Base-by-base conservation (phyloP, 257 asterid genomes). In the Penstemon barbatus region DNA sequence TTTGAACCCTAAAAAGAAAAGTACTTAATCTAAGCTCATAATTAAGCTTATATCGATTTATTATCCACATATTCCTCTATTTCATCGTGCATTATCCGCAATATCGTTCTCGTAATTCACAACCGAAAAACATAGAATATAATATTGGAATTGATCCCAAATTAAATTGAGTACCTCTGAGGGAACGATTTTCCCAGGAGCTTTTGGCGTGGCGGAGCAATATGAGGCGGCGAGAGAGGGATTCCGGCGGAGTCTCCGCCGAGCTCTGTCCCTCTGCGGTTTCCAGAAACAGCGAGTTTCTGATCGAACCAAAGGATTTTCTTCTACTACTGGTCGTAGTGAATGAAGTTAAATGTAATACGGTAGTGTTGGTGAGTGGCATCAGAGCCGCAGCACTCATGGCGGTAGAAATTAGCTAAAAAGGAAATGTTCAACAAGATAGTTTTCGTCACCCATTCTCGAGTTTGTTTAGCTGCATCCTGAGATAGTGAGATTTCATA, bases 191-290 rank as follows among this genome's bases (percentile, higher is more conserved):
- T 43, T 87, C 80, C 90, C 91, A 83, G 42, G 85, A 84, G 55
- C 97, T 89, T 55, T 72, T 66, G 66, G 95, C 97, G 69, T 89
- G 97, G 9, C 97, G 95, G 69, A 89, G 93, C 81, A 89, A 77
- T 56, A 89, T 78, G 71, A 89, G 97, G 73, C 97, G 90, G 63
- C 97, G 93, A 37, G 80, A 18, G 38, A 63, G 77, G 68, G 80
- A 61, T 66, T 81, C 77, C 62, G 74, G 45, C 58, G 79, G 65
- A 48, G 62, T 60, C 70, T 80, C 85, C 56, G 80, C 9, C 53
- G 84, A 67, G 50, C 73, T 48, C 73, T 80, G 87, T 65, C 63
- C 78, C 61, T 73, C 71, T 51, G 75, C 68, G 49, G 88, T 68
- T 65, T 82, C 82, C 53, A 81, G 60, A n/a, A 70, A 76, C 1